Evolutionary conservation across 108 stramenopile genomes (phyloP).

Genomic region (Chaetoceros muelleri): DNA sequence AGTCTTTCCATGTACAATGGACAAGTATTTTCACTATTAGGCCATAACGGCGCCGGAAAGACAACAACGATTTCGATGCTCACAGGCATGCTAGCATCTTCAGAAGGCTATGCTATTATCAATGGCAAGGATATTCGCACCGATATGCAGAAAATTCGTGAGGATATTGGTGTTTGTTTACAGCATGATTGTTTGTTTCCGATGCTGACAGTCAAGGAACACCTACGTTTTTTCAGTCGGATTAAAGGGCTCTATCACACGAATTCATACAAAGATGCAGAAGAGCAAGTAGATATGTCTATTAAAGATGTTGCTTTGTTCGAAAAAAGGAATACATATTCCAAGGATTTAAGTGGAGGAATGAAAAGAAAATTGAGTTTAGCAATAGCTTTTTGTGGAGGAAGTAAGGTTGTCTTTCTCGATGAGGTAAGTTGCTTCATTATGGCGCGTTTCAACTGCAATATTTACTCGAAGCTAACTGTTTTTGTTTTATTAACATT

Average conservation of each 20-base stretch:
- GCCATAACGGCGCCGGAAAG: slow-evolving; percentile 76
- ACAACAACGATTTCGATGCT: slow-evolving; percentile 87
- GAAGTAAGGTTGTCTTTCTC: slow-evolving; percentile 44
- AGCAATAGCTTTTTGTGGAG: slow-evolving; percentile 86
- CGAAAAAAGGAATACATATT: slow-evolving; percentile 61
- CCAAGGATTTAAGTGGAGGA: slow-evolving; percentile 74
- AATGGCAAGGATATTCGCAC: slow-evolving; percentile 67
- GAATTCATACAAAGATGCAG: slow-evolving; percentile 39
- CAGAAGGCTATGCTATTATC: slow-evolving; percentile 73
- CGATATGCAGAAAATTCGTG: slow-evolving; percentile 47
- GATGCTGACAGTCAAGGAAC: slow-evolving; percentile 79
- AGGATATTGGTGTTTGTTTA: slow-evolving; percentile 84
- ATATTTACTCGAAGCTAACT: neutral
- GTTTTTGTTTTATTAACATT: slow-evolving; percentile 12
- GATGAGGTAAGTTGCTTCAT: slow-evolving; percentile 12
- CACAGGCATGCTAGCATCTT: slow-evolving; percentile 84
- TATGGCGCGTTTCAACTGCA: neutral
- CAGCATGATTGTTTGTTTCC: slow-evolving; percentile 91
- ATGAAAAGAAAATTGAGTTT: slow-evolving; percentile 85
- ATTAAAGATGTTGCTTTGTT: slow-evolving; percentile 69
- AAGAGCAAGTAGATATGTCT: slow-evolving; percentile 33
- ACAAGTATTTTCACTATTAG: slow-evolving; percentile 89
- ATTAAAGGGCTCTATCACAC: slow-evolving; percentile 62
- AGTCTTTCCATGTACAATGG: slow-evolving; percentile 80
- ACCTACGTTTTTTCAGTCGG: slow-evolving; percentile 73